Percentiles rank a stretch among this genome's conserved stretches.
These are phyloP conservation scores for Fusarium paranaense DNA, from an alignment of 2,329 filamentous ascomycete species.

Conservation along the genomic window DNA sequence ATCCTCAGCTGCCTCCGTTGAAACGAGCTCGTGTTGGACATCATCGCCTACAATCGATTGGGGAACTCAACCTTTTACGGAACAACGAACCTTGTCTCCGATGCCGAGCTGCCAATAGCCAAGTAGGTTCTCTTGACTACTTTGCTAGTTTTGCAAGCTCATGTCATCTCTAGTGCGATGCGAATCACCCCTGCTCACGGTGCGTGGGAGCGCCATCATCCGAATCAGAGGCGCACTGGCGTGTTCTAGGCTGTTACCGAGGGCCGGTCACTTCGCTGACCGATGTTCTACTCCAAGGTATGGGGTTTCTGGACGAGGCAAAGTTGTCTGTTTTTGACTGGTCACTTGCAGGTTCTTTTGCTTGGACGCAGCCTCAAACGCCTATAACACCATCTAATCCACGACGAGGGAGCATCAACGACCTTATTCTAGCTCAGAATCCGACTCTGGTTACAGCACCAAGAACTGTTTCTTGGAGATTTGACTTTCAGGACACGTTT, in stretches of 20 bases:
- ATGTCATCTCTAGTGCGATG: conserved; percentile 60
- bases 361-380: conserved; percentile 62
- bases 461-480: conserved; percentile 56
- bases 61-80: conserved; percentile 63
- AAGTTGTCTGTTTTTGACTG: conserved; percentile 8
- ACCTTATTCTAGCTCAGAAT: conserved; percentile 62
- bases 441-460: conserved; percentile 54
- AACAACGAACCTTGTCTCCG: conserved; percentile 63
- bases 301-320: conserved; percentile 12
- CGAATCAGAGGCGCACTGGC: conserved; percentile 60
- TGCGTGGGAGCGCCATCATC: conserved; percentile 55
- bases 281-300: conserved; percentile 64
- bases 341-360: conserved; percentile 54
- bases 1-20: conserved; percentile 65
- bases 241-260: conserved; percentile 63
- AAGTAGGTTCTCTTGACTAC: conserved; percentile 52
- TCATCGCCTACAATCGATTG: conserved; percentile 67
- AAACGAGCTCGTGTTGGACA: conserved; percentile 65
- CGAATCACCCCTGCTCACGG: conserved; percentile 60
- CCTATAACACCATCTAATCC: conserved; percentile 63
- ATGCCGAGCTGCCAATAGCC: conserved; percentile 60
- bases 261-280: conserved; percentile 60
- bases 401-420: conserved; percentile 63
- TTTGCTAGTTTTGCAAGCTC: conserved; percentile 7
- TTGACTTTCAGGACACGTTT: conserved; percentile 68